These are phyloP conservation scores for Avicennia marina DNA, from an alignment of 257 asterid genomes.

Conservation along the genomic window DNA sequence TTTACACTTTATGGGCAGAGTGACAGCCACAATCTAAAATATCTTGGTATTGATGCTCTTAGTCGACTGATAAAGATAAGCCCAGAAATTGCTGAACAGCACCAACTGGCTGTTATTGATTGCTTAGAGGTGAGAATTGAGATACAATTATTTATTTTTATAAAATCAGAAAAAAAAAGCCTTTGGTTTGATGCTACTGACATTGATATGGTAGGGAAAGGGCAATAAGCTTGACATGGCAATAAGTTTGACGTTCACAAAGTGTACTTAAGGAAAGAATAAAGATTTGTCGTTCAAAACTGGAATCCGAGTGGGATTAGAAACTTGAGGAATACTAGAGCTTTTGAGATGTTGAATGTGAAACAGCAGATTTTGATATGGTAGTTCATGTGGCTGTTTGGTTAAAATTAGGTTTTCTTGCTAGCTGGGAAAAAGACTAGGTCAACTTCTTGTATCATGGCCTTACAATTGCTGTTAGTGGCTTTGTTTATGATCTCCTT, in stretches of 20 bases:
- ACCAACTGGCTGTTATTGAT: constrained; percentile 96
- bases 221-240: no score
- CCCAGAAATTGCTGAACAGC: constrained; percentile 95
- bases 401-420: background rate
- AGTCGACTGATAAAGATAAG: constrained; percentile 90
- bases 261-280: no score
- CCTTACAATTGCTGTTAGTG: background rate
- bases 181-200: constrained; percentile 14
- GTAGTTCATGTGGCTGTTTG: no score
- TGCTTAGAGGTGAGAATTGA: constrained; percentile 75
- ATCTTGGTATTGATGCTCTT: constrained; percentile 98
- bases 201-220: background rate
- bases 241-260: no score
- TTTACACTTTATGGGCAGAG: constrained; percentile 52
- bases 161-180: constrained; percentile 1
- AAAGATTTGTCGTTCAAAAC: background rate
- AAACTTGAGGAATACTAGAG: background rate
- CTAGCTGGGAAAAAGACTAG: background rate
- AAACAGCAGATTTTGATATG: no score
- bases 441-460: background rate
- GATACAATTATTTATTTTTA: constrained; percentile 16
- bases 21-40: constrained; percentile 96
- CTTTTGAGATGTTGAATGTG: background rate
- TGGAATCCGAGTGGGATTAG: background rate
- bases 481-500: background rate